Conservation (phyloP, 2,329 filamentous ascomycete genomes). For the Botryotinia narcissicola region DNA sequence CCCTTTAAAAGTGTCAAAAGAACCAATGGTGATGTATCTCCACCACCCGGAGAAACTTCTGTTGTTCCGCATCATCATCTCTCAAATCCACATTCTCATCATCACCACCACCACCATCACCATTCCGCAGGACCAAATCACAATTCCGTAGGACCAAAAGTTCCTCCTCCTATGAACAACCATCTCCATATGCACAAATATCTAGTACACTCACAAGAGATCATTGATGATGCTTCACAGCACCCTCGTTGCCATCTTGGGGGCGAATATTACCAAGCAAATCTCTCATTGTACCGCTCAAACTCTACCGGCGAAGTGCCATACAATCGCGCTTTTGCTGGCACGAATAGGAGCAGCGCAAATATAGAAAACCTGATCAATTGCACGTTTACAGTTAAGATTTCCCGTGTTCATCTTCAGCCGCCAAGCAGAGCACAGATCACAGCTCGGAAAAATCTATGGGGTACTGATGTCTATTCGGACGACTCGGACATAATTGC, state of each 20-base stretch:
- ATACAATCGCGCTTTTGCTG: conserved; percentile 31
- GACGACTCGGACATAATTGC: conserved; percentile 94
- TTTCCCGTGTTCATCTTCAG: conserved; percentile 75
- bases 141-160: conserved; percentile 40
- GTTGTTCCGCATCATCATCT: conserved; percentile 36
- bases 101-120: conserved; percentile 45
- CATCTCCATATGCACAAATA: conserved; percentile 61
- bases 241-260: conserved; percentile 78
- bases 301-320: conserved; percentile 43
- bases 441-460: conserved; percentile 74
- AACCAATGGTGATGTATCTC: conserved; percentile 44
- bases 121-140: conserved; percentile 42
- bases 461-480: conserved; percentile 93
- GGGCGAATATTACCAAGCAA: conserved; percentile 75
- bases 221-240: conserved; percentile 69
- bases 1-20: conserved; percentile 53
- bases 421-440: conserved; percentile 75
- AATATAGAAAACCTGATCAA: conserved; percentile 71
- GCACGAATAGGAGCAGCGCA: conserved; percentile 52
- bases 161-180: conserved; percentile 38
- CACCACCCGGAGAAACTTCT: conserved; percentile 40
- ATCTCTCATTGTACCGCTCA: conserved; percentile 49
- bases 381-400: conserved; percentile 83
- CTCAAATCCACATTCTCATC: conserved; percentile 3
- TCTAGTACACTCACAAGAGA: conserved; percentile 64